Evolutionary conservation across 208 protist genomes (phyloP).

Genomic region (Trypanosoma congolense): DNA sequence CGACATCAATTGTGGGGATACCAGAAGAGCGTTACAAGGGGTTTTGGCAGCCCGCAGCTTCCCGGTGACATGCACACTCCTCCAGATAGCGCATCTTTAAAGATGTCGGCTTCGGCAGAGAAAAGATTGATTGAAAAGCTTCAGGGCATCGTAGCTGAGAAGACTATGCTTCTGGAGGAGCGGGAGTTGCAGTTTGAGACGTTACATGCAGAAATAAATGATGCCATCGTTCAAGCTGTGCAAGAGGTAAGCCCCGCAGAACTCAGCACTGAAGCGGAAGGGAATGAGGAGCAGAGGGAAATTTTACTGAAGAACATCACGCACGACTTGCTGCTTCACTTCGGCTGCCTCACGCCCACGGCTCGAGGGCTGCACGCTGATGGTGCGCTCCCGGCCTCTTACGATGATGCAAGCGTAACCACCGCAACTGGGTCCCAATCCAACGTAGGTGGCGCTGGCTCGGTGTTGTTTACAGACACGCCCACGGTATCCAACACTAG

Average conservation of each 20-base stretch:
- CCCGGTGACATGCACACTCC: too few relatives aligned
- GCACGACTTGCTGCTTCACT: constrained; percentile 11
- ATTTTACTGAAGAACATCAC: constrained; percentile 8
- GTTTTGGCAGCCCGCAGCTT: not conserved
- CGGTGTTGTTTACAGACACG: too few relatives aligned
- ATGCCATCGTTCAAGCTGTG: constrained; percentile 22
- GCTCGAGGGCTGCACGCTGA: constrained; percentile 2
- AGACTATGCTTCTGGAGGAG: constrained; percentile 15
- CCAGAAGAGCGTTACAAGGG: constrained; percentile 9
- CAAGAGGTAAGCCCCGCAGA: constrained; percentile 26
- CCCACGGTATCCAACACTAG: too few relatives aligned
- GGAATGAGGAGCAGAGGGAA: not conserved
- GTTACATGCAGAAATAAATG: constrained; percentile 18
- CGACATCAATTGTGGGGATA: constrained; percentile 13
- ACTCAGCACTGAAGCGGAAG: not conserved
- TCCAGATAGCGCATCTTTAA: constrained; percentile 23
- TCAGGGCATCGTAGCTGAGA: constrained; percentile 20
- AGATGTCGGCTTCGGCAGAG: constrained; percentile 27
- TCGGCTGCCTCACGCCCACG: constrained; percentile 4
- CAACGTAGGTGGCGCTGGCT: too few relatives aligned
- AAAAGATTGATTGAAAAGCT: constrained; percentile 26
- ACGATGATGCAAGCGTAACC: constrained; percentile 7
- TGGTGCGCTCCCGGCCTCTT: not conserved
- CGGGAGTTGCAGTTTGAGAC: constrained; percentile 2
- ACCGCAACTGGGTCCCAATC: too few relatives aligned